A percentile compares a stretch with the other conserved stretches of the same genome.
Conservation (phyloP, 106 monocot genomes). For the Chionographis japonica region DNA sequence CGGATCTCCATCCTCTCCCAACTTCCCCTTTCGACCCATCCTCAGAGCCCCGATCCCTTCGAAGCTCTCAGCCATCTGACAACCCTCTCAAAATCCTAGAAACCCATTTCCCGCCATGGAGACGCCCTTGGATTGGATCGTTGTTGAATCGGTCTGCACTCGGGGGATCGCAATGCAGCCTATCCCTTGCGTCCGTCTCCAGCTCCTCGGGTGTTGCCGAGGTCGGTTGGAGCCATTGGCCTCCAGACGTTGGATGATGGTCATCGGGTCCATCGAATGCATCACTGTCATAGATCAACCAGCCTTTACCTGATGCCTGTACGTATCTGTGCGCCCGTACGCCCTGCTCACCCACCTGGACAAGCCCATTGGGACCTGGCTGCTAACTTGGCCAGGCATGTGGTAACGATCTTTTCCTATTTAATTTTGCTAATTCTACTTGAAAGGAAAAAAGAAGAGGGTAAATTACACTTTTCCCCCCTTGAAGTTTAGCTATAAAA, state of each 20-base stretch:
- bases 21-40: not conserved
- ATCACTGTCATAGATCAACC: slow-evolving; percentile 14
- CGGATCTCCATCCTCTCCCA: not conserved
- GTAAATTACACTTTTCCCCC: too few relatives aligned
- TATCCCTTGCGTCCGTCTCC: slow-evolving; percentile 6
- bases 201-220: slow-evolving; percentile 4
- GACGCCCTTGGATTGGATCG: slow-evolving; percentile 3
- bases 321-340: slow-evolving; percentile 20
- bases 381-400: slow-evolving; percentile 38
- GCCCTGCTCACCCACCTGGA: slow-evolving; percentile 27
- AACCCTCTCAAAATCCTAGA: not conserved
- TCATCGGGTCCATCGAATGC: not conserved
- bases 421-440: not conserved
- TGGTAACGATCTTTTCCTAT: slow-evolving; percentile 31
- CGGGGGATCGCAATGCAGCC: not conserved
- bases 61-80: not conserved
- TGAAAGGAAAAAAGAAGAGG: too few relatives aligned
- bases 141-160: not conserved
- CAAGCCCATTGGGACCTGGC: slow-evolving; percentile 40
- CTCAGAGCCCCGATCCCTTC: not conserved
- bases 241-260: not conserved
- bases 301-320: too few relatives aligned
- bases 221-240: not conserved
- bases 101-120: not conserved
- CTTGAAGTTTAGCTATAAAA: too few relatives aligned